Evolutionary conservation across 1,139 yeast species (phyloP).

Genomic region (Suhomyces chickasaworum): DNA sequence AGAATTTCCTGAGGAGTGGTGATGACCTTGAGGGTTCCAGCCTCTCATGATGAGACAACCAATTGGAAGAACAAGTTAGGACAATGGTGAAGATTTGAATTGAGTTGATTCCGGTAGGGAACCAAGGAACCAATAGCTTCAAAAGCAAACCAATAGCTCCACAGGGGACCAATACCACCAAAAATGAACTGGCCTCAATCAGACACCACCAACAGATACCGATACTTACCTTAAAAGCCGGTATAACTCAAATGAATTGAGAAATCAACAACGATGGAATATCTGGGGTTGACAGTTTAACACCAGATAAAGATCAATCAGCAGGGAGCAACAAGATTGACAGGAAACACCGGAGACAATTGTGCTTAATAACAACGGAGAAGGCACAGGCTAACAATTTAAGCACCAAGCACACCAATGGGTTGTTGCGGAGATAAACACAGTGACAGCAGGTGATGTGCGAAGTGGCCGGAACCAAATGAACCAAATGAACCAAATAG

Average conservation of each 20-base stretch:
- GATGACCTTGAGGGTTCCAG: slow-evolving; percentile 13
- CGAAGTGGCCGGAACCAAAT: no score
- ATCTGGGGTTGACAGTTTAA: not conserved
- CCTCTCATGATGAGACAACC: slow-evolving; percentile 8
- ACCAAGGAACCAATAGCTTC: not conserved
- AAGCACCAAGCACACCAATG: not conserved
- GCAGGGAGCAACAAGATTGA: no score
- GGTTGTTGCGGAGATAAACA: not conserved
- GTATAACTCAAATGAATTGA: not conserved
- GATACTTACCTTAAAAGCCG: not conserved
- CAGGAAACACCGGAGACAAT: not conserved
- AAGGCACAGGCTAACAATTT: not conserved
- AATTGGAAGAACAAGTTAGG: not conserved
- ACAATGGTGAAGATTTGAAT: no score
- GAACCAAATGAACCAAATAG: no score
- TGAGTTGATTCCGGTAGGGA: no score
- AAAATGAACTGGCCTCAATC: not conserved
- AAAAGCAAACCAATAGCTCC: not conserved
- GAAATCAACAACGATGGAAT: not conserved
- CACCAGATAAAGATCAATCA: not conserved
- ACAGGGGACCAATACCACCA: no score
- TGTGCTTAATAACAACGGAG: not conserved
- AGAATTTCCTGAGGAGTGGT: slow-evolving; percentile 1
- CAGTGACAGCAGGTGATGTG: not conserved
- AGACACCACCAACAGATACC: not conserved